A percentile compares a stretch with the other conserved stretches of the same genome.
Evolutionary conservation across 148 eudicot genomes (phyloP).

Genomic region (Rhododendron williamsianum): DNA sequence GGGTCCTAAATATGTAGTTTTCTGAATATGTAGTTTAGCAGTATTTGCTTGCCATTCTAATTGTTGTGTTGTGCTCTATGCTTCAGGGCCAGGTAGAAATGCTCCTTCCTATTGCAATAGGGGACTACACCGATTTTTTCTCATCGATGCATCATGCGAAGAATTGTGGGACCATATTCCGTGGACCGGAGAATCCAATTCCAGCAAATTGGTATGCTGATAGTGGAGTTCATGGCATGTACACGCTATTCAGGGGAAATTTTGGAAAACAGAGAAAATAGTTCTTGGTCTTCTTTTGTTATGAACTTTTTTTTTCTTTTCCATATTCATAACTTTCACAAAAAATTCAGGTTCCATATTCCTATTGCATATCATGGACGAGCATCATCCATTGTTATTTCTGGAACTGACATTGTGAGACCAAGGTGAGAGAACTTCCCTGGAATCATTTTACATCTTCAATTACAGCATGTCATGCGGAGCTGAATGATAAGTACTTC

Average conservation of each 20-base stretch:
- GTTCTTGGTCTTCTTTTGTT: background rate
- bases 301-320: background rate
- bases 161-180: conserved; percentile 81
- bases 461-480: background rate
- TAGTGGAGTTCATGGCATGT: background rate
- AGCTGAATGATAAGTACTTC: background rate
- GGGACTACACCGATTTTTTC: conserved; percentile 95
- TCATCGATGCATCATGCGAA: conserved; percentile 82
- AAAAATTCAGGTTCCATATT: conserved; percentile 67
- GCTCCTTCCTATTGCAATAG: conserved; percentile 79
- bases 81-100: conserved; percentile 64
- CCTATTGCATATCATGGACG: conserved; percentile 99
- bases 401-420: conserved; percentile 83
- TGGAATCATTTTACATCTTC: background rate
- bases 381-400: conserved; percentile 84
- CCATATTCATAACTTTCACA: conserved; percentile 8
- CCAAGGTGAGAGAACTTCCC: conserved; percentile 54
- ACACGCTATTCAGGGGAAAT: background rate
- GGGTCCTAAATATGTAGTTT: background rate
- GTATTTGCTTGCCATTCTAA: background rate
- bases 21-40: background rate
- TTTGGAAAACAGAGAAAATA: conserved; percentile 1
- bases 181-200: conserved; percentile 74
- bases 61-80: conserved; percentile 4
- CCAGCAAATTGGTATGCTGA: conserved; percentile 61